Conservation (phyloP, 2,329 filamentous ascomycete species). For the Leptographium lundbergii region DNA sequence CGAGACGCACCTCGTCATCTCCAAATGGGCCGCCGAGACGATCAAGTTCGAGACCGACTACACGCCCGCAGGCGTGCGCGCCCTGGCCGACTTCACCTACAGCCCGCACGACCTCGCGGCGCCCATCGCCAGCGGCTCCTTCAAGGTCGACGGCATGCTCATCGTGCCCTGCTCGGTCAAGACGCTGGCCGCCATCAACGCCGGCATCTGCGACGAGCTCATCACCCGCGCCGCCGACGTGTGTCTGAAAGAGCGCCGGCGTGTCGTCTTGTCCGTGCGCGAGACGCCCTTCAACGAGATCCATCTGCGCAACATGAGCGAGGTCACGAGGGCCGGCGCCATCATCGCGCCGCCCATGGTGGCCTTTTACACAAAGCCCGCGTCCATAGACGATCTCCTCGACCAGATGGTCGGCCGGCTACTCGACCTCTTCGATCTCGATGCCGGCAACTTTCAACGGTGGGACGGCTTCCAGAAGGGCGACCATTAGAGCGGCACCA, state of each 20-base stretch:
- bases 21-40: constrained; percentile 34
- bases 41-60: constrained; percentile 33
- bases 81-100: constrained; percentile 25
- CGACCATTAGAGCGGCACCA: neutral
- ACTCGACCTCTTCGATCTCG: constrained; percentile 30
- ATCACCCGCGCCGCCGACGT: constrained; percentile 33
- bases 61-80: constrained; percentile 21
- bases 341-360: constrained; percentile 31
- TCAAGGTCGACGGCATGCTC: constrained; percentile 32
- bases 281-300: constrained; percentile 35
- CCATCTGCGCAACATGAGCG: constrained; percentile 32
- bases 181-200: constrained; percentile 28
- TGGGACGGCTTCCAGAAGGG: neutral
- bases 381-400: constrained; percentile 25
- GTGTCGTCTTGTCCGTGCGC: constrained; percentile 25
- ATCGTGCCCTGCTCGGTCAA: constrained; percentile 35
- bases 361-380: constrained; percentile 29
- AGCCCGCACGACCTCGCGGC: constrained; percentile 30
- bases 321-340: constrained; percentile 22
- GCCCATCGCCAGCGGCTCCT: constrained; percentile 30
- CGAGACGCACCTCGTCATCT: constrained; percentile 34
- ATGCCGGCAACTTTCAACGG: constrained; percentile 11
- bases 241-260: constrained; percentile 28
- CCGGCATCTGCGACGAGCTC: constrained; percentile 30
- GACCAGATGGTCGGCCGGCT: constrained; percentile 33